Conservation (phyloP, 441 rosid genomes). For the Iberis amara region DNA sequence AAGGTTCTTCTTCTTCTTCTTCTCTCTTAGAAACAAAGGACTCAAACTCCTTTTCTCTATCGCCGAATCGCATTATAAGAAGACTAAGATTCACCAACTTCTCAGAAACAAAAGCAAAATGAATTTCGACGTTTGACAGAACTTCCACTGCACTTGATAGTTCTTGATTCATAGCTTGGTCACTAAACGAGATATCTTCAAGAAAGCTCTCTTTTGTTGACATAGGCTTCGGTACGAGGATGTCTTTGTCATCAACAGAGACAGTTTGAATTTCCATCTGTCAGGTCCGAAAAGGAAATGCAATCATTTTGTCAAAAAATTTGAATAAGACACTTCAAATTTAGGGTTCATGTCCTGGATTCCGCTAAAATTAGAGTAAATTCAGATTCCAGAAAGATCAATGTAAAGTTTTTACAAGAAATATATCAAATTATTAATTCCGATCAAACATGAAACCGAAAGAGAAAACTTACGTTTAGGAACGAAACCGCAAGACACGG, state of each 20-base stretch:
- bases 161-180: conserved; percentile 36
- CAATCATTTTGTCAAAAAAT: background rate
- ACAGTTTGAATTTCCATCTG: conserved; percentile 43
- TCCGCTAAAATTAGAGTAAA: too few species aligned
- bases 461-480: too few species aligned
- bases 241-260: conserved; percentile 48
- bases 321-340: too few species aligned
- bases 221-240: conserved; percentile 44
- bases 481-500: background rate
- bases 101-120: conserved; percentile 71
- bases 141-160: conserved; percentile 40
- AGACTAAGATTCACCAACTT: conserved; percentile 62
- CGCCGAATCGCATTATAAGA: conserved; percentile 67
- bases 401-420: too few species aligned
- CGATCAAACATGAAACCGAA: too few species aligned
- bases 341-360: too few species aligned
- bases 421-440: too few species aligned
- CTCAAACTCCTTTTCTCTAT: conserved; percentile 70
- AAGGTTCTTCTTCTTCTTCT: background rate
- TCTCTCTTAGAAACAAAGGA: conserved; percentile 35
- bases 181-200: conserved; percentile 34
- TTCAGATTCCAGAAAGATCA: too few species aligned
- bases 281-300: conserved; percentile 6
- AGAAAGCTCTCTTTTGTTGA: conserved; percentile 34
- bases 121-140: conserved; percentile 58